A percentile compares a stretch with the other conserved stretches of the same genome.
These are phyloP conservation scores for Fusarium sp. DNA, from an alignment of 2,329 filamentous ascomycete species.

Conservation along the genomic window DNA sequence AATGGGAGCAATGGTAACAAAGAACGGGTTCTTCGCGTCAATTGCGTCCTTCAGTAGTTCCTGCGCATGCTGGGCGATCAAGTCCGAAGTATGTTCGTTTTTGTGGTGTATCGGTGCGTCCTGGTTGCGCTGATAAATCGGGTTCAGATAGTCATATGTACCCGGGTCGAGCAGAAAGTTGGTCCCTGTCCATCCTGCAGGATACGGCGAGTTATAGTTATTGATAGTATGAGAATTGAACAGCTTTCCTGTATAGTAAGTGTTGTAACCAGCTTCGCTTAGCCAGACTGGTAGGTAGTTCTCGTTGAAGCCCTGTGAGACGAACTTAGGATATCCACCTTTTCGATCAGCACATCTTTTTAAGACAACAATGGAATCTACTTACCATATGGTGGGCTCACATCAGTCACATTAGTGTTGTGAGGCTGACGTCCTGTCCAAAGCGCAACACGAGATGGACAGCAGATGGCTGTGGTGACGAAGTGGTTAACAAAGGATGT, in stretches of 20 bases:
- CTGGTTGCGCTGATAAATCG: slow-evolving; percentile 60
- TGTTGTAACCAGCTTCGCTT: slow-evolving; percentile 74
- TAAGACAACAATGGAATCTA: not conserved
- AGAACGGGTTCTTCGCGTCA: slow-evolving; percentile 68
- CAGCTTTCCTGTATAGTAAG: slow-evolving; percentile 79
- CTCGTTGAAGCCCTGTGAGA: slow-evolving; percentile 72
- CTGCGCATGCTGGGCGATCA: slow-evolving; percentile 68
- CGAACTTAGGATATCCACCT: slow-evolving; percentile 71
- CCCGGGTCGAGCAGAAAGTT: slow-evolving; percentile 53
- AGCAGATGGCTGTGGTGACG: slow-evolving; percentile 74
- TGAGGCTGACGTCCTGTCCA: slow-evolving; percentile 75
- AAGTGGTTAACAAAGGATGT: slow-evolving; percentile 72
- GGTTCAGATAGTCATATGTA: slow-evolving; percentile 59
- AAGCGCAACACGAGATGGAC: slow-evolving; percentile 72
- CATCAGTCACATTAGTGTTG: slow-evolving; percentile 75
- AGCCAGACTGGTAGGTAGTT: slow-evolving; percentile 78
- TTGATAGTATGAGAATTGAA: slow-evolving; percentile 71
- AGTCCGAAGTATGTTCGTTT: slow-evolving; percentile 60
- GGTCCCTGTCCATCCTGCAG: slow-evolving; percentile 67
- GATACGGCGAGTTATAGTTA: slow-evolving; percentile 70
- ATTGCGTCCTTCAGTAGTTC: slow-evolving; percentile 72
- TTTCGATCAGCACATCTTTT: slow-evolving; percentile 1
- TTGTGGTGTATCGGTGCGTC: slow-evolving; percentile 47
- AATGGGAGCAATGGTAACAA: slow-evolving; percentile 72
- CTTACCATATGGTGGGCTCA: slow-evolving; percentile 63